Evolutionary conservation across 2,329 filamentous ascomycete species (phyloP).

Genomic region (Stemphylium lycopersici): DNA sequence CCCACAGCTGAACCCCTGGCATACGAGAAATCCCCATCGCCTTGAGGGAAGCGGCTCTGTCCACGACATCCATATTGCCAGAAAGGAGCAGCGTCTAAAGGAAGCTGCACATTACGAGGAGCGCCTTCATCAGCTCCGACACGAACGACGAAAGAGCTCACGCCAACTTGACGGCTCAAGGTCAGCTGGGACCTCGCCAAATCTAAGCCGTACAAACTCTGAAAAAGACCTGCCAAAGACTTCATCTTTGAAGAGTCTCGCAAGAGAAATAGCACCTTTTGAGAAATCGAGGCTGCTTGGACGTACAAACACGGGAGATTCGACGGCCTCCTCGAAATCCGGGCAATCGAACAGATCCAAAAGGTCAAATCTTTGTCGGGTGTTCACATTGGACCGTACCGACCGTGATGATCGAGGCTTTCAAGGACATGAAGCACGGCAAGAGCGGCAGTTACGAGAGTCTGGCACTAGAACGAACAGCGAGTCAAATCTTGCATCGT

Average conservation of each 20-base stretch:
- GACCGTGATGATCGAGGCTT: conserved; percentile 39
- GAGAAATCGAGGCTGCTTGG: conserved; percentile 13
- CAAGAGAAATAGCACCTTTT: not conserved
- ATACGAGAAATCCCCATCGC: conserved; percentile 7
- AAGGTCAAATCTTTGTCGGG: conserved; percentile 11
- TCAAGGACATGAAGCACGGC: conserved; percentile 44
- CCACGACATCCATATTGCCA: conserved; percentile 3
- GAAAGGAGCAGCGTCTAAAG: conserved; percentile 3
- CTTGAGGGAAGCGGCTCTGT: not conserved
- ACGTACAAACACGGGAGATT: conserved; percentile 15
- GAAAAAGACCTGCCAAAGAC: conserved; percentile 7
- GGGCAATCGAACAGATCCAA: conserved; percentile 11
- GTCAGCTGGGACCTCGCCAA: conserved; percentile 20
- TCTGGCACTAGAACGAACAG: conserved; percentile 36
- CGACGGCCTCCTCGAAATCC: conserved; percentile 7
- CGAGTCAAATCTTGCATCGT: conserved; percentile 40
- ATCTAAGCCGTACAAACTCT: conserved; percentile 19
- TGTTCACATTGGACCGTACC: conserved; percentile 16
- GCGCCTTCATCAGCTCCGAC: conserved; percentile 15
- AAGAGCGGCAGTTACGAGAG: conserved; percentile 40
- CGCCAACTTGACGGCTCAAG: conserved; percentile 33
- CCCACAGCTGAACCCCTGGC: conserved; percentile 13
- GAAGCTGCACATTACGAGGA: conserved; percentile 13
- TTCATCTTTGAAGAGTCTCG: conserved; percentile 2
- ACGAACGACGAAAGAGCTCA: conserved; percentile 2